phyloP scores from a whole-genome alignment of 2,329 filamentous ascomycete genomes.

The Fusarium brachygibbosum region DNA sequence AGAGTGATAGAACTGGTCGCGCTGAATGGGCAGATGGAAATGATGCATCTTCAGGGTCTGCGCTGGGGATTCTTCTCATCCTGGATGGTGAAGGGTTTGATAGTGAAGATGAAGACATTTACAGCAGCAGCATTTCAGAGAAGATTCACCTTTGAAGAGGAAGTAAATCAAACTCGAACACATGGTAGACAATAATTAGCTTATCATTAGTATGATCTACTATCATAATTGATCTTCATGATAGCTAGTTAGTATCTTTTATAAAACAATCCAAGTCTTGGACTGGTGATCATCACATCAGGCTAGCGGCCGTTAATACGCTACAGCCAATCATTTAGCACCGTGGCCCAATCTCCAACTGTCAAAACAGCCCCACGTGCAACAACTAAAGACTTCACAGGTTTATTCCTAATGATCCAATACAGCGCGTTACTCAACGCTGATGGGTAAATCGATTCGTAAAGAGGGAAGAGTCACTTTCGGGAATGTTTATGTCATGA shows the following conservation, averaged over 20 bases:
- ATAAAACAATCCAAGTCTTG: too few species aligned
- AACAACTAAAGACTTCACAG: conserved; percentile 8
- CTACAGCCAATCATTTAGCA: conserved; percentile 44
- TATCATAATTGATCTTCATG: conserved; percentile 6
- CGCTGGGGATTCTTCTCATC: conserved; percentile 28
- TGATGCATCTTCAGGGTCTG: conserved; percentile 30
- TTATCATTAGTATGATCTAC: neutral
- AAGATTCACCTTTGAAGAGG: neutral
- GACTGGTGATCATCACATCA: conserved; percentile 10
- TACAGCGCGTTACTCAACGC: conserved; percentile 1
- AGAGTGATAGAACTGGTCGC: conserved; percentile 2
- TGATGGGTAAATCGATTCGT: conserved; percentile 27
- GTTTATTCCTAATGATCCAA: conserved; percentile 11
- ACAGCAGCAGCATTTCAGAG: neutral
- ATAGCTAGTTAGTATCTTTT: neutral
- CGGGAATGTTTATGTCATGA: neutral
- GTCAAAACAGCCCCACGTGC: conserved; percentile 41
- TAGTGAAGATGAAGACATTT: conserved; percentile 40
- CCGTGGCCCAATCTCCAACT: conserved; percentile 27
- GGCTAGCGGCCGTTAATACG: conserved; percentile 19
- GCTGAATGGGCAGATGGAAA: conserved; percentile 22
- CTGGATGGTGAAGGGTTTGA: conserved; percentile 24
- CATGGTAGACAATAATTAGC: neutral
- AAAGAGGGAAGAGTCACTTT: neutral
- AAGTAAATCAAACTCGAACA: neutral